Base-by-base conservation (phyloP, 2,329 filamentous ascomycete genomes). In the Cladobotryum protrusum region DNA sequence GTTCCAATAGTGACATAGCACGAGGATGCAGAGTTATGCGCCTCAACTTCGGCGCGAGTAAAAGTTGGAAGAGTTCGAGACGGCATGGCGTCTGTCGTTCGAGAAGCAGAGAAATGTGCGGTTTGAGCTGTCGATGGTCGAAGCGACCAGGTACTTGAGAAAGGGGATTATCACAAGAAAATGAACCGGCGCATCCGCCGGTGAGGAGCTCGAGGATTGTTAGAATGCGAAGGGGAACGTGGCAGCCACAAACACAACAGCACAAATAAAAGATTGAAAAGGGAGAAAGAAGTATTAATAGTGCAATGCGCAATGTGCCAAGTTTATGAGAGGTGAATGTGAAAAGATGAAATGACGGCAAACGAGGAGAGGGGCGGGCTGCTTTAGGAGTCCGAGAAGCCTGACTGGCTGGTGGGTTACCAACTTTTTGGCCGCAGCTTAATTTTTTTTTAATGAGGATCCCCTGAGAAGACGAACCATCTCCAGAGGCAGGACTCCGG, bases 1-100 rank as follows among this genome's bases (percentile, higher is more conserved):
- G 80, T 79, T 55, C 89, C 91, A 48, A 96, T 77, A 3, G 88
- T 93, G 59, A 99, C 91, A 75, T 91, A 99, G 75, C 92, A 97
- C 44, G 89, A 95, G 64, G 89, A 81, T 45, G 74, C 73, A 43
- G 81, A 85, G 67, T 87, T 92, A 70, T 95, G 90, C 59, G 83
- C 75, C 67, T 85, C 82, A 63, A 99, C 83, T 66, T 99, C 88
- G 58, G 85, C 81, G 59, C 78, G 78, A 45, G 88, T 85, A 63
- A 97, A 85, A 24, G 86, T 92, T 50, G 92, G 92, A 45, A 97
- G 82, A 44, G 82, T 90, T 65, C 81, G 81, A 62, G 82, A 83
- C 59, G 90, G 87, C 88, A 95, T 96, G 45, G 48, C 44, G 48
- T 49, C 43, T 48, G 43, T 48, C 34, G 41, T 57, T 43, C 44